Evolutionary conservation across 2,329 filamentous ascomycete genomes (phyloP).

Genomic region (Fusarium oxysporum): DNA sequence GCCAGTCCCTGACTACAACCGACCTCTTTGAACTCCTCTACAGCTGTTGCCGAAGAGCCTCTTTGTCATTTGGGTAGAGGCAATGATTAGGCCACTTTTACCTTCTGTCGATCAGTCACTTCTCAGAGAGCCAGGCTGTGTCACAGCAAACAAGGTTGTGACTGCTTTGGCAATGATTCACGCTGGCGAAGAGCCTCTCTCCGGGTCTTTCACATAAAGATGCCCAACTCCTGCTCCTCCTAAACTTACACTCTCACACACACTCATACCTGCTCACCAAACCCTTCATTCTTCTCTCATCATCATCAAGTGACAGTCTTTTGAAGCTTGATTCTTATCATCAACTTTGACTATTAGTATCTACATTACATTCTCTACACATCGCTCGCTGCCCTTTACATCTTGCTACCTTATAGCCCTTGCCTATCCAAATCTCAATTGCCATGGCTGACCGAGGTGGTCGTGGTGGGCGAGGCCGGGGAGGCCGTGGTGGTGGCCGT

Average conservation of each 20-base stretch:
- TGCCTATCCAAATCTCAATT: background rate
- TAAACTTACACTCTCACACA: background rate
- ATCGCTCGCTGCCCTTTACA: background rate
- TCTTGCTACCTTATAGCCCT: background rate
- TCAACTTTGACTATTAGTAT: background rate
- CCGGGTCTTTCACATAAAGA: constrained; percentile 9
- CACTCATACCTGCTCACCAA: background rate
- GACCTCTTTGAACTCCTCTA: background rate
- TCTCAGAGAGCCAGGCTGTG: background rate
- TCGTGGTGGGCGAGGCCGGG: constrained; percentile 39
- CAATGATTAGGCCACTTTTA: background rate
- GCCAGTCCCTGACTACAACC: background rate
- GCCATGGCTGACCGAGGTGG: constrained; percentile 45
- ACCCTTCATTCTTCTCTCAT: background rate
- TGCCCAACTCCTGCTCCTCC: background rate
- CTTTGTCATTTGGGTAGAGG: background rate
- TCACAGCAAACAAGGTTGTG: background rate
- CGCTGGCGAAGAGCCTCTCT: background rate
- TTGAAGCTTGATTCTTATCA: background rate
- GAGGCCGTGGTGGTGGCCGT: constrained; percentile 31
- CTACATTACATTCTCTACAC: background rate
- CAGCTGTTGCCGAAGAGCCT: background rate
- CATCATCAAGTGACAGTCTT: background rate
- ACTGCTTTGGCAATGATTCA: constrained; percentile 8
- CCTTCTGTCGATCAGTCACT: background rate